Evolutionary conservation across 2,329 filamentous ascomycete species (phyloP), one percentile per base, ranked within the genome.

Genomic region (Diaporthe humulicola): DNA sequence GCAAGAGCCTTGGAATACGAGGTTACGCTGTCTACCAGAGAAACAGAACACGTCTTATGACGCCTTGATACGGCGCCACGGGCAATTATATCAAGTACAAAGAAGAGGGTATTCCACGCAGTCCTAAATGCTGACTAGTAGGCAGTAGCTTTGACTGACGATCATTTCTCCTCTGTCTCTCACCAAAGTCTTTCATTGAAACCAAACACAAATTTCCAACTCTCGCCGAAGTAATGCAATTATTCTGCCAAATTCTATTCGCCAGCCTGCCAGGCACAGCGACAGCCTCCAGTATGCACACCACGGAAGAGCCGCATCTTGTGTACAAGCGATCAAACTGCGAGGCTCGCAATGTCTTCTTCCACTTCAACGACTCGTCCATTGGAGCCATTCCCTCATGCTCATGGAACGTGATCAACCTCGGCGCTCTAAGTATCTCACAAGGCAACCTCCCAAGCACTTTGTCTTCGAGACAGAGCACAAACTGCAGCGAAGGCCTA

Each of bases 391-490:
- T 25, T 9, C 25, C 60, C n/a, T 73, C 60, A 3, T 67, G 71
- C 58, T 73, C 71, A 1, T 67, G 60, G 58, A 57, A 73, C 38
- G 71, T 73, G 12, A 66, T 73, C 36, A 67, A 42, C 40, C 45
- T 73, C 25, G 58, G 36, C 36, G 71, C 71, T 36, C 14, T 54
- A 25, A 38, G 58, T 4, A 54, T 69, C 30, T 69, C 33, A 22
- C 45, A 33, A 54, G 19, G 30, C 19, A 42, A 17, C 17, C 40
- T 36, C 28, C 48, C 48, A 3, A 61, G 60, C 38, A 30, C 19
- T 30, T 57, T 67, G 10, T 64, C 58, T 19, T 25, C 28, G 9
- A 52, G 71, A n/a, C 70, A 73, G 58, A 56, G n/a, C 45, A 36
- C 50, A 8, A 30, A 40, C 25, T 73, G 71, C 38, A 40, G 38